These are phyloP conservation scores for Trichoderma hamatum DNA, from an alignment of 2,329 filamentous ascomycete genomes.

Conservation along the genomic window DNA sequence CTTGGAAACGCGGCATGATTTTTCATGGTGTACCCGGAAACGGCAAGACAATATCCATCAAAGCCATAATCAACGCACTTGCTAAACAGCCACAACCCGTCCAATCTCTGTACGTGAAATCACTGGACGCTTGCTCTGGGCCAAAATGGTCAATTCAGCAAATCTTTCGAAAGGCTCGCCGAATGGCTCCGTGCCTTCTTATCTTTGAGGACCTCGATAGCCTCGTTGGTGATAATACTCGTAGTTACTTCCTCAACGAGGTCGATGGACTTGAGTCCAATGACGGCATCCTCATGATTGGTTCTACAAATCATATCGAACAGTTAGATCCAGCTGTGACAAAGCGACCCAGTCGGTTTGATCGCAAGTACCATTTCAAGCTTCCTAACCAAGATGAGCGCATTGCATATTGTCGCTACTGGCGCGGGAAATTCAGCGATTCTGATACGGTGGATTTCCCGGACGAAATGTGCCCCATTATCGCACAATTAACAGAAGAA, in stretches of 20 bases:
- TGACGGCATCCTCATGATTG: not conserved
- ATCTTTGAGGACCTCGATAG: not conserved
- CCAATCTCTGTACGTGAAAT: not conserved
- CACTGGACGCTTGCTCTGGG: not conserved
- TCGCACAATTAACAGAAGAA: not conserved
- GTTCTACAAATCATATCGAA: not conserved
- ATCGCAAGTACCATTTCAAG: not conserved
- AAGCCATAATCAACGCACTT: not conserved
- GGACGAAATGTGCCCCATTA: not conserved
- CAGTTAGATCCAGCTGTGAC: not conserved
- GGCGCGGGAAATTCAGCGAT: not conserved
- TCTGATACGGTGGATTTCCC: not conserved
- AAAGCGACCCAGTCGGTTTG: not conserved
- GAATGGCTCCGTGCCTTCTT: not conserved
- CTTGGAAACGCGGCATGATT: not conserved
- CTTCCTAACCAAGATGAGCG: not conserved
- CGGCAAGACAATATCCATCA: not conserved
- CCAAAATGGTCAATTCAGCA: not conserved
- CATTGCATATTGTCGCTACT: not conserved
- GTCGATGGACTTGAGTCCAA: not conserved
- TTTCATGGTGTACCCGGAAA: not conserved
- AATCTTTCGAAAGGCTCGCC: not conserved
- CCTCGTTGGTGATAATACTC: not conserved
- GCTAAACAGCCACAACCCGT: not conserved
- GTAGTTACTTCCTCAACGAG: not conserved